These are phyloP conservation scores for Papilionanthe hybrid DNA, from an alignment of 116 monocot genomes.

Conservation along the genomic window DNA sequence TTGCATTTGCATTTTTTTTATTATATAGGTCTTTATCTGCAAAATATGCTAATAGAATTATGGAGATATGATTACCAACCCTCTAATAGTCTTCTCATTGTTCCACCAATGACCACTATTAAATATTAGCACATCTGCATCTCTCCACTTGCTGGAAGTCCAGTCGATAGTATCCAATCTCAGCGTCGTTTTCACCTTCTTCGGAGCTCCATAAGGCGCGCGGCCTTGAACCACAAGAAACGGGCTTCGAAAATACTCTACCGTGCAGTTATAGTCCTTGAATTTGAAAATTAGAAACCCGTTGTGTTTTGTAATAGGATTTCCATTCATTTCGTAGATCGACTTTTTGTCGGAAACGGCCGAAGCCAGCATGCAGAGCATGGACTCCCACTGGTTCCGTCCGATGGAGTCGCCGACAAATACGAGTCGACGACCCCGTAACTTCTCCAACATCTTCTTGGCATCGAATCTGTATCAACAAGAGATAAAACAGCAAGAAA, in stretches of 20 bases:
- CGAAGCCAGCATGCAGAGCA: conserved; percentile 65
- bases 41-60: too few species aligned
- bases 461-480: conserved; percentile 52
- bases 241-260: conserved; percentile 72
- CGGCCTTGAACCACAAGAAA: conserved; percentile 57
- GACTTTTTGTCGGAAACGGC: conserved; percentile 54
- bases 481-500: neutral
- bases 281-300: conserved; percentile 69
- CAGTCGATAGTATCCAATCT: conserved; percentile 61
- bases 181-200: conserved; percentile 45
- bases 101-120: conserved; percentile 95
- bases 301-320: conserved; percentile 66
- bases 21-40: too few species aligned
- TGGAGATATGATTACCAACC: conserved; percentile 24
- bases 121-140: conserved; percentile 67
- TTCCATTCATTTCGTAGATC: conserved; percentile 72
- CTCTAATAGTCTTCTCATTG: conserved; percentile 69
- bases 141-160: conserved; percentile 50
- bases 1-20: too few species aligned
- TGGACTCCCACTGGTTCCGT: conserved; percentile 93
- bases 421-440: conserved; percentile 48
- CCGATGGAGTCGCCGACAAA: conserved; percentile 86
- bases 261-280: conserved; percentile 63
- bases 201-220: conserved; percentile 32
- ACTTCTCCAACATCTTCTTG: conserved; percentile 55